phyloP scores from a whole-genome alignment of 352 stramenopile species.

The Pythium brassicae region DNA sequence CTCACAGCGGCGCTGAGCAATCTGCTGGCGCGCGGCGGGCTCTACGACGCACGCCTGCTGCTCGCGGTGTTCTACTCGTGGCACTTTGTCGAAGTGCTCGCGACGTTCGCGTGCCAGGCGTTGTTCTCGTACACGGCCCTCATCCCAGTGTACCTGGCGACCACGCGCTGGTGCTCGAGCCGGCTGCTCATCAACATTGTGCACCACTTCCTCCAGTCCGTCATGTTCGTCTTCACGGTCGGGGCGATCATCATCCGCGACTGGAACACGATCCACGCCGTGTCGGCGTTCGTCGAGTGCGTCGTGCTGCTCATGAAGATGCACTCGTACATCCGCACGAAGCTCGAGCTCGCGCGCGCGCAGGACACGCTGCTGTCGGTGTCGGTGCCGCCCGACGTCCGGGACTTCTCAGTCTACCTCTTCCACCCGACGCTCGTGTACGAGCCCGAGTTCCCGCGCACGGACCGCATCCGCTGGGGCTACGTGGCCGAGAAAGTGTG shows the following conservation, averaged over 20 bases:
- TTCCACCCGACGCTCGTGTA: conserved; percentile 92
- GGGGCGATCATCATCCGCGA: conserved; percentile 66
- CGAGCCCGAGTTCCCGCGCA: conserved; percentile 90
- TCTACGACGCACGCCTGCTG: conserved; percentile 51
- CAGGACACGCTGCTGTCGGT: conserved; percentile 7
- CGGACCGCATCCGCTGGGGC: conserved; percentile 69
- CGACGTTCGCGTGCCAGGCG: conserved; percentile 56
- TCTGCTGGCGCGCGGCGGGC: conserved; percentile 36
- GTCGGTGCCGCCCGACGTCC: conserved; percentile 26
- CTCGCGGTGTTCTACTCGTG: conserved; percentile 70
- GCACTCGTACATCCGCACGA: conserved; percentile 78
- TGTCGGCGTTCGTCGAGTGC: conserved; percentile 74
- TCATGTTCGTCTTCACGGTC: conserved; percentile 67
- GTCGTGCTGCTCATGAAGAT: conserved; percentile 81
- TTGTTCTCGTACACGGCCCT: conserved; percentile 74
- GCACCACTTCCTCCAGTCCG: conserved; percentile 66
- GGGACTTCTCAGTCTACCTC: conserved; percentile 69
- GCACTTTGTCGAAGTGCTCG: conserved; percentile 65
- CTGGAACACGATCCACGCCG: conserved; percentile 68
- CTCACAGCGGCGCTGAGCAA: conserved; percentile 58
- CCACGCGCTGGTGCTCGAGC: conserved; percentile 27
- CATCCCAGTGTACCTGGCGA: conserved; percentile 64
- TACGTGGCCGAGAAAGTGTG: conserved; percentile 81
- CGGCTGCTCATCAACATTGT: conserved; percentile 59
- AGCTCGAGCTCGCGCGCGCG: conserved; percentile 50